These are phyloP conservation scores for Tuber brumale DNA, from an alignment of 495 filamentous ascomycete genomes.

Conservation along the genomic window DNA sequence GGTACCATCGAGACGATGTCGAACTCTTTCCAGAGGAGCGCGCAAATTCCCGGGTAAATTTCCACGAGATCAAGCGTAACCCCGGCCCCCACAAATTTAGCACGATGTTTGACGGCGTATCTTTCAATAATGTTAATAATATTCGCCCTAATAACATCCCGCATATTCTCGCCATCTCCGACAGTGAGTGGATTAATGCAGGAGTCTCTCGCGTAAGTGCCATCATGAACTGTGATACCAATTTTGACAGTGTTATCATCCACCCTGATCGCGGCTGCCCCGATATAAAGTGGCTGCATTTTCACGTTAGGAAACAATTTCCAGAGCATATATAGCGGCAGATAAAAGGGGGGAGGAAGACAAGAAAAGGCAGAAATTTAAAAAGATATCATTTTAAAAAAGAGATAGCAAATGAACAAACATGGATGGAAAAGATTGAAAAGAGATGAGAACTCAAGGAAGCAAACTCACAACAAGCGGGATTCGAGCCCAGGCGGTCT, in stretches of 20 bases:
- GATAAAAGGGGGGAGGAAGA: too few relatives aligned
- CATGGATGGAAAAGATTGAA: too few relatives aligned
- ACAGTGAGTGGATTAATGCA: slow-evolving; percentile 53
- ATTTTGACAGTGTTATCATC: slow-evolving; percentile 51
- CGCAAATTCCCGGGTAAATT: slow-evolving; percentile 56
- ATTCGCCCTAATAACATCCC: slow-evolving; percentile 51
- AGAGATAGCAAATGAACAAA: too few relatives aligned
- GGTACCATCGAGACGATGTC: slow-evolving; percentile 68
- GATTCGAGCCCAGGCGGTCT: slow-evolving; percentile 32
- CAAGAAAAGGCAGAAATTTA: too few relatives aligned
- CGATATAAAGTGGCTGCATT: slow-evolving; percentile 57
- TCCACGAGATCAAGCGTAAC: slow-evolving; percentile 50
- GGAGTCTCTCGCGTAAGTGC: slow-evolving; percentile 71
- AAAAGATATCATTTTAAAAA: too few relatives aligned
- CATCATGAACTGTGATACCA: slow-evolving; percentile 67
- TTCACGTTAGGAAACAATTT: not conserved
- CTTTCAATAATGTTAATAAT: slow-evolving; percentile 49
- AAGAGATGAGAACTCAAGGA: not conserved
- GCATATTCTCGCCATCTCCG: slow-evolving; percentile 38
- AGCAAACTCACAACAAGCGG: slow-evolving; percentile 19
- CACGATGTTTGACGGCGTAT: slow-evolving; percentile 57
- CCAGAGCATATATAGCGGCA: not conserved
- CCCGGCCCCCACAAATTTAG: slow-evolving; percentile 63
- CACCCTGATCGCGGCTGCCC: slow-evolving; percentile 52
- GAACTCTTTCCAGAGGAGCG: slow-evolving; percentile 70